Evolutionary conservation across 2,329 filamentous ascomycete species (phyloP).

Genomic region (Pyrenochaeta sp.): DNA sequence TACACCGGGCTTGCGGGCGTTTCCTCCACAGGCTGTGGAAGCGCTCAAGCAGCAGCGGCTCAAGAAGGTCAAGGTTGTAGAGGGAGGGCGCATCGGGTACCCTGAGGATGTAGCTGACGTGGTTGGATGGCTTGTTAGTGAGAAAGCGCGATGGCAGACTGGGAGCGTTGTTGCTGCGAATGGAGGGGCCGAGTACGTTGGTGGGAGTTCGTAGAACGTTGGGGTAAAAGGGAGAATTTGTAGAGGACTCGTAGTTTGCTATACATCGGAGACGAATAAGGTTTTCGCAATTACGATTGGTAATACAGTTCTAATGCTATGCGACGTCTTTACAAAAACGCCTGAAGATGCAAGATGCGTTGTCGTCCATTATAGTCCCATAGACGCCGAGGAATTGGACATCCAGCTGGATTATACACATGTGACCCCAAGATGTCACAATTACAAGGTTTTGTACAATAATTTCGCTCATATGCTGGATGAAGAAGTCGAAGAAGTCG

Average conservation of each 20-base stretch:
- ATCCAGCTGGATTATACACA: not conserved
- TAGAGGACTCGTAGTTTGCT: not conserved
- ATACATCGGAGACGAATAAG: not conserved
- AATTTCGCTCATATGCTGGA: not conserved
- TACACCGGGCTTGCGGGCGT: conserved; percentile 27
- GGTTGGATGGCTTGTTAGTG: conserved; percentile 60
- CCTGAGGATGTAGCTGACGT: conserved; percentile 70
- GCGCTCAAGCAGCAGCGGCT: conserved; percentile 25
- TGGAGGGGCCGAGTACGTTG: conserved; percentile 38
- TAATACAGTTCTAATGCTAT: conserved; percentile 15
- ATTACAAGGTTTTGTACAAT: not conserved
- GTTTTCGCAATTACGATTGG: conserved; percentile 2
- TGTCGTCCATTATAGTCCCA: not conserved
- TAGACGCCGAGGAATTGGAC: not conserved
- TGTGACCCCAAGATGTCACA: not conserved
- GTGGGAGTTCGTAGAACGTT: conserved; percentile 15
- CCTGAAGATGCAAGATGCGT: conserved; percentile 10
- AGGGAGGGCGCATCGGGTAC: conserved; percentile 33
- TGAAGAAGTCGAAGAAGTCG: conserved; percentile 1
- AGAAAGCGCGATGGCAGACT: conserved; percentile 47
- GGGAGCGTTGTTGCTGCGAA: conserved; percentile 50
- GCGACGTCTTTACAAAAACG: conserved; percentile 3
- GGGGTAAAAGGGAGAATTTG: not conserved
- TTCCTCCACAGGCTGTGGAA: conserved; percentile 20
- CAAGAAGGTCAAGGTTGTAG: conserved; percentile 28